These are phyloP conservation scores for Thuja plicata DNA, from an alignment of 83 land plant genomes.

Conservation along the genomic window DNA sequence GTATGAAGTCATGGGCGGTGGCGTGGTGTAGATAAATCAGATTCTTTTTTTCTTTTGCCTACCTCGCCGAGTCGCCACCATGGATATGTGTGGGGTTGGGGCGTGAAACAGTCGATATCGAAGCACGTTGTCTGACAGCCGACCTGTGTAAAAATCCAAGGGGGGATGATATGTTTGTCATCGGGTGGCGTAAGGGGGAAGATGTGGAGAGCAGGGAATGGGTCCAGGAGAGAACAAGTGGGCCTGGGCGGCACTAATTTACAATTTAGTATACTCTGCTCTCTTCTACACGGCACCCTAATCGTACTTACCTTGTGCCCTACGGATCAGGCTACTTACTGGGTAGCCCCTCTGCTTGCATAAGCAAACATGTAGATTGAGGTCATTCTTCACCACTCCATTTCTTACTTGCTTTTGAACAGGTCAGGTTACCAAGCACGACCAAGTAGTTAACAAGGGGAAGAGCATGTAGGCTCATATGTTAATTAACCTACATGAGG, in stretches of 20 bases:
- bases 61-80: not conserved
- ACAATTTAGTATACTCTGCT: not conserved
- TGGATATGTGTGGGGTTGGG: not conserved
- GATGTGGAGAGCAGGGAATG: not conserved
- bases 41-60: not conserved
- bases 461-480: too few species aligned
- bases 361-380: too few species aligned
- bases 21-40: not conserved
- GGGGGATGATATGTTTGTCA: not conserved
- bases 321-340: not conserved
- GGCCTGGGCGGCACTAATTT: not conserved
- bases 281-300: not conserved
- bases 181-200: not conserved
- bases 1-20: not conserved
- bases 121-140: not conserved
- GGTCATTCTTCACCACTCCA: too few species aligned
- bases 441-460: too few species aligned
- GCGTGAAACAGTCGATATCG: not conserved
- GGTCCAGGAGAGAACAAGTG: not conserved
- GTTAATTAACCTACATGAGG: too few species aligned
- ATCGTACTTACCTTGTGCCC: not conserved
- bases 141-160: not conserved
- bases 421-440: too few species aligned
- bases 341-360: too few species aligned
- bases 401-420: too few species aligned